Base-by-base conservation (phyloP, 768 basidiomycete genomes). In the Mycena capillaripes region DNA sequence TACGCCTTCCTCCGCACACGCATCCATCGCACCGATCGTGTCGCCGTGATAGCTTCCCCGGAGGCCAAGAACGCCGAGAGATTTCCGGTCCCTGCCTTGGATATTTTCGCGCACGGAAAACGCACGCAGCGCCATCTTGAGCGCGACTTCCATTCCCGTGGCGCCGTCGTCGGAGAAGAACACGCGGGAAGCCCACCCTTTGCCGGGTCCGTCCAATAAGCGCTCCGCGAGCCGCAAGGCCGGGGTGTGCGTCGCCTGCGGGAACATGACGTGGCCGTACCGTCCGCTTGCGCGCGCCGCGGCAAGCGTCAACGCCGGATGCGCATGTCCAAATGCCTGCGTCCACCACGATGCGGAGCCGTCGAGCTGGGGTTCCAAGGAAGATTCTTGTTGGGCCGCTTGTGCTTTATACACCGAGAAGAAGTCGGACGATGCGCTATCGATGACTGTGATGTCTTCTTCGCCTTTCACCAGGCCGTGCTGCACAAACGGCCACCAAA, bases 321-420 rank as follows among this genome's bases (percentile, higher is more conserved):
- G 83, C 0, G 90, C 92, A 76, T 98, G 97, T 0, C 97, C 97
- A 46, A 98, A 82, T 0, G 93, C 89, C 81, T 99, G 97, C 0
- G 97, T 99, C 96, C 97, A 99, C 97, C 97, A 98, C 14, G 96
- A 97, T 0, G 97, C 97, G 0, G 97, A 98, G 5, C 95, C 93
- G 77, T 98, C 97, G 74, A 96, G 89, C 74, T 95, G 90, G 7
- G 90, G 87, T 61, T 85, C 88, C 75, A 87, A 82, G 64, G 84
- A 86, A 90, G 60, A 53, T 74, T 57, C 73, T 30, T 62, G 66
- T 14, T 74, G 69, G 1, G 79, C 66, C 2, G 78, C 34, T 11
- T 82, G 69, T n/a, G 78, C 80, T 65, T 87, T 84, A 74, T 90
- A 92, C 56, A 94, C 87, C 73, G 91, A 93, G 84, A 98, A 98